A percentile compares a stretch with the other conserved stretches of the same genome.
phyloP scores from a whole-genome alignment of 1,284 basidiomycete species.

The Moesziomyces globuligerus region DNA sequence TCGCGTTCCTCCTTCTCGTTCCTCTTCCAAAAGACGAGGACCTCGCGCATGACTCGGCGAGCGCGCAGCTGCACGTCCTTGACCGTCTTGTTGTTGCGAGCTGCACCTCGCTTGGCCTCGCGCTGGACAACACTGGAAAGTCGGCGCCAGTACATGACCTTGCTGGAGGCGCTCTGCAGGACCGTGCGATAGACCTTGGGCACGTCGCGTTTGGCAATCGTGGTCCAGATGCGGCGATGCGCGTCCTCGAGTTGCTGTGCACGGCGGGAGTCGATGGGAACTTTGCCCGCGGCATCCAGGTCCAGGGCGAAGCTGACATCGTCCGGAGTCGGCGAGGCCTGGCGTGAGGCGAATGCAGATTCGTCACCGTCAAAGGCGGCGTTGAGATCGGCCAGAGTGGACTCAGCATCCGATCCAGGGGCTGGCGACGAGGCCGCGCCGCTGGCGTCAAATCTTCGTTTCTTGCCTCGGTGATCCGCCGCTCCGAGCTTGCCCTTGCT shows the following conservation, averaged over 20 bases:
- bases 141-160: slow-evolving; percentile 76
- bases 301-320: slow-evolving; percentile 38
- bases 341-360: slow-evolving; percentile 33
- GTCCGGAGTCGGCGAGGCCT: slow-evolving; percentile 31
- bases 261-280: slow-evolving; percentile 56
- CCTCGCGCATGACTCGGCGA: slow-evolving; percentile 81
- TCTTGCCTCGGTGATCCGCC: slow-evolving; percentile 27
- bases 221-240: slow-evolving; percentile 65
- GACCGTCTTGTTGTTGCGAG: slow-evolving; percentile 80
- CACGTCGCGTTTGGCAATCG: slow-evolving; percentile 65
- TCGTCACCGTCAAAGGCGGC: slow-evolving; percentile 40
- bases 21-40: slow-evolving; percentile 97
- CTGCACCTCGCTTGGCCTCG: slow-evolving; percentile 82
- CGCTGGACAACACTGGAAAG: slow-evolving; percentile 80
- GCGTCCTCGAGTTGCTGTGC: slow-evolving; percentile 62
- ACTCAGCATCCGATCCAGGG: slow-evolving; percentile 35
- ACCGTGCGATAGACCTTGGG: slow-evolving; percentile 66
- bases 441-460: slow-evolving; percentile 32
- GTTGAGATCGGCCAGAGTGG: slow-evolving; percentile 31
- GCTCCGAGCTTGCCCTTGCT: slow-evolving; percentile 41
- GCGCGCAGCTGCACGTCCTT: slow-evolving; percentile 90
- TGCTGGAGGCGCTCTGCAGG: slow-evolving; percentile 60
- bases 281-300: slow-evolving; percentile 45
- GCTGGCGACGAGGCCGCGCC: slow-evolving; percentile 33
- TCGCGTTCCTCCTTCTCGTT: slow-evolving; percentile 94